Evolutionary conservation across 2,329 filamentous ascomycete genomes (phyloP), one percentile per base, ranked within the genome.

Genomic region (Diaporthe eres): DNA sequence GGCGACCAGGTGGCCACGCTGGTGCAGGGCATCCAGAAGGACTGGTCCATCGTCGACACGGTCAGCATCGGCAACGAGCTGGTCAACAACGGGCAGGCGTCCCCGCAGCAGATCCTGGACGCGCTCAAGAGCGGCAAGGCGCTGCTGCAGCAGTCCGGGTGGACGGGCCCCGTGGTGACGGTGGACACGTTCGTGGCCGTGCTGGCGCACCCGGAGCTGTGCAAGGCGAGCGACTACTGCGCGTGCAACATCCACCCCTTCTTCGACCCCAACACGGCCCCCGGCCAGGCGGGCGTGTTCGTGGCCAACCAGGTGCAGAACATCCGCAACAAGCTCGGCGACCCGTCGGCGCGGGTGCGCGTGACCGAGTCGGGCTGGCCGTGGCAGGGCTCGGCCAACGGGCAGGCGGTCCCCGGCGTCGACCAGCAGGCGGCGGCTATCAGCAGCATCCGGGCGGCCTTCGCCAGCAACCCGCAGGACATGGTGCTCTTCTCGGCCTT

Each of bases 351-450:
- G 84, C 87, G 88, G 61, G 88, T 94, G 44, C 87, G 96, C 51
- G 92, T 97, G 79, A 95, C 94, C 1, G 95, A 98, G 86, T 93
- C 93, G 4, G 95, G 95, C 70, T 98, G 95, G 95, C 95, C 95
- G 57, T 92, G 90, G 82, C 83, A 90, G 78, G 95, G 95, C 25
- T 79, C 86, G 17, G 76, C 87, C 71, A 96, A 97, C 81, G 90
- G 91, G 2, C 81, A 82, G 25, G 94, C 94, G n/a, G 86, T 96
- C 2, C 93, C 95, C 0, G 91, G 91, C 17, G 80, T 85, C n/a
- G 85, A 87, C 15, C 91, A 95, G 78, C 95, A 98, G 83, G 82
- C 86, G 15, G 82, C 83, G 31, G 95, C 95, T 15, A 83, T 98
- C 49, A 82, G 85, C 8, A 92, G 92, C 34, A 90, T 98, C 80